phyloP scores from a whole-genome alignment of 768 basidiomycete species.

The Termitomyces sp. region DNA sequence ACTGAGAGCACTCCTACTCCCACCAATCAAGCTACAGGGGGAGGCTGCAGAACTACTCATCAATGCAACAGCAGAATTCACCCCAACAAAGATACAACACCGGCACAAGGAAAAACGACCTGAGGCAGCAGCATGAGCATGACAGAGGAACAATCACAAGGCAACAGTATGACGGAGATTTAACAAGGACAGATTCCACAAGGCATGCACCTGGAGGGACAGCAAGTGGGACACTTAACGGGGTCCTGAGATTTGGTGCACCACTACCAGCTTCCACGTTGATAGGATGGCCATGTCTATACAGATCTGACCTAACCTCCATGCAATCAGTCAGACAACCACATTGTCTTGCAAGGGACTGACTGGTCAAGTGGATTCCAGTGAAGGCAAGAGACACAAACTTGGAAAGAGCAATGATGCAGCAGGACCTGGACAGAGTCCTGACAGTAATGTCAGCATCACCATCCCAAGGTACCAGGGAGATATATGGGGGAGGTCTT shows the following conservation, averaged over 20 bases:
- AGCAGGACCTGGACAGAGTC: not conserved
- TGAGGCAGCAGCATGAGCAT: too few relatives aligned
- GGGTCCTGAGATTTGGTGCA: not conserved
- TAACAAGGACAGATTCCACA: not conserved
- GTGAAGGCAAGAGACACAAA: not conserved
- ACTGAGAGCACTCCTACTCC: too few relatives aligned
- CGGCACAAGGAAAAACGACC: not conserved
- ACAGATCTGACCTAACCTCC: constrained; percentile 18
- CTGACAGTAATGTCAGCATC: too few relatives aligned
- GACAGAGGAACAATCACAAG: too few relatives aligned
- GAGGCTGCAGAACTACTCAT: not conserved
- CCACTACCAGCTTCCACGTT: not conserved
- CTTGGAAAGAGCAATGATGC: not conserved
- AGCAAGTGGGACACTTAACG: not conserved
- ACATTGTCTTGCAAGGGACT: too few relatives aligned
- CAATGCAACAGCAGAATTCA: not conserved
- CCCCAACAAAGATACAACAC: not conserved
- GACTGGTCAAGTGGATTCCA: constrained; percentile 25
- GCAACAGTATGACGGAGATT: not conserved
- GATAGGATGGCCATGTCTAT: not conserved
- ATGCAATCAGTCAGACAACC: constrained; percentile 22
- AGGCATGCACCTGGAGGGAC: fast-evolving
- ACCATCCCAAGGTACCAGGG: not conserved
- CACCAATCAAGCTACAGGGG: too few relatives aligned
- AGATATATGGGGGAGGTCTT: constrained; percentile 8